Percentiles rank a stretch among this genome's conserved stretches.
Conservation (phyloP, 352 stramenopile genomes). For the Peronosclerospora sorghi region DNA sequence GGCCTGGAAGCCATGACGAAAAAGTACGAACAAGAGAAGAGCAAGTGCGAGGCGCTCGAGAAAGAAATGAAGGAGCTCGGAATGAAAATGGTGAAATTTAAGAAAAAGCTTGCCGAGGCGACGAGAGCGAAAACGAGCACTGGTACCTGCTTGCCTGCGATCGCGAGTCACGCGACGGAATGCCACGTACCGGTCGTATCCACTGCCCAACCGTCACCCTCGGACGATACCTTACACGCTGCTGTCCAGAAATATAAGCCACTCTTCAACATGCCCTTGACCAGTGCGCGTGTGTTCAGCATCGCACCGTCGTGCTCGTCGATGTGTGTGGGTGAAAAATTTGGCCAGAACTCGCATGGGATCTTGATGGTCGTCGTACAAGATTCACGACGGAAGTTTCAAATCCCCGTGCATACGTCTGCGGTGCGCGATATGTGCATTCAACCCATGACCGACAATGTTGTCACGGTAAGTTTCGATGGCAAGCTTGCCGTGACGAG, state of each 20-base stretch:
- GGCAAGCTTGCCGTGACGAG: conserved; percentile 40
- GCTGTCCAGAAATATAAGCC: conserved; percentile 27
- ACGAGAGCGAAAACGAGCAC: no score
- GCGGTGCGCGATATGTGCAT: conserved; percentile 50
- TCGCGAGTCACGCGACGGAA: no score
- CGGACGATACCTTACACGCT: conserved; percentile 5
- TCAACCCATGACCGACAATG: conserved; percentile 18
- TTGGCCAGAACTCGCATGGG: conserved; percentile 21
- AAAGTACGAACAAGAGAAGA: conserved; percentile 53
- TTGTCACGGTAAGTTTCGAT: conserved; percentile 50
- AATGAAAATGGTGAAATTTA: conserved; percentile 26
- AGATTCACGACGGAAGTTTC: conserved; percentile 19
- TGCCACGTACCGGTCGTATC: background rate
- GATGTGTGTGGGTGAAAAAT: conserved; percentile 40
- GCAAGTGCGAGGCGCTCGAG: conserved; percentile 29
- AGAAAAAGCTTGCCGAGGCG: conserved; percentile 7
- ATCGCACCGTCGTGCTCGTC: conserved; percentile 35
- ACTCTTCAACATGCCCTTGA: conserved; percentile 25
- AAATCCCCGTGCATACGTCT: conserved; percentile 29
- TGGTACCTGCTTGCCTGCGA: no score
- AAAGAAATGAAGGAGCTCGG: no score
- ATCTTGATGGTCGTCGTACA: conserved; percentile 33
- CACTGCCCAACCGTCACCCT: background rate
- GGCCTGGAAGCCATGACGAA: conserved; percentile 39
- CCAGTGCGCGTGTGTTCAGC: conserved; percentile 40